A percentile compares a stretch with the other conserved stretches of the same genome.
Conservation (phyloP, 352 stramenopile genomes). For the Pythium dissimile region DNA sequence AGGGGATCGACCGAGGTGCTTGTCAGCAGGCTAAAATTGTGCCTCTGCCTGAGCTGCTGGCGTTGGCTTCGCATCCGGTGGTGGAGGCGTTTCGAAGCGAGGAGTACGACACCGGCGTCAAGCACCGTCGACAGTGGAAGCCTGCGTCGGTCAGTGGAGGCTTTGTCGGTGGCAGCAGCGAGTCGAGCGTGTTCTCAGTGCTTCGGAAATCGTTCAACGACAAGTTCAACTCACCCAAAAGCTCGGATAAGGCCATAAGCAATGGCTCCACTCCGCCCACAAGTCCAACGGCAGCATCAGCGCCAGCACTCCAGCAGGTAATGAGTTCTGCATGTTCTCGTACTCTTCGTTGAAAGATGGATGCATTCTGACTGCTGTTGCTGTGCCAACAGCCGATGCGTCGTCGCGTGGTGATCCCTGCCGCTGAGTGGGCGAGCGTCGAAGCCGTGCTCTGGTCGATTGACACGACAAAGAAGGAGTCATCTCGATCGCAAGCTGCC, state of each 20-base stretch:
- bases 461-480: conserved; percentile 20
- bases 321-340: background rate
- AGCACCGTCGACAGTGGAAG: background rate
- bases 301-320: conserved; percentile 6
- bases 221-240: conserved; percentile 18
- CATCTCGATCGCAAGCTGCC: background rate
- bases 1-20: no score
- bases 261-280: background rate
- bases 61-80: conserved; percentile 25
- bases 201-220: conserved; percentile 24
- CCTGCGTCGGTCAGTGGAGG: background rate
- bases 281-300: conserved; percentile 3
- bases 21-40: background rate
- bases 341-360: background rate
- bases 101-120: background rate
- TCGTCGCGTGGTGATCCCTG: background rate
- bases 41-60: conserved; percentile 20
- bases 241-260: background rate
- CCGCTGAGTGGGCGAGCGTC: conserved; percentile 45
- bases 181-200: conserved; percentile 22
- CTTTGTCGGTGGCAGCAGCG: conserved; percentile 8
- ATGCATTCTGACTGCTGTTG: background rate
- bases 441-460: conserved; percentile 62
- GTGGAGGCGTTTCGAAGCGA: conserved; percentile 8
- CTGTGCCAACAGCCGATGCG: background rate